These are phyloP conservation scores for Macrolepiota dolichaula DNA, from an alignment of 768 basidiomycete species.

Conservation along the genomic window DNA sequence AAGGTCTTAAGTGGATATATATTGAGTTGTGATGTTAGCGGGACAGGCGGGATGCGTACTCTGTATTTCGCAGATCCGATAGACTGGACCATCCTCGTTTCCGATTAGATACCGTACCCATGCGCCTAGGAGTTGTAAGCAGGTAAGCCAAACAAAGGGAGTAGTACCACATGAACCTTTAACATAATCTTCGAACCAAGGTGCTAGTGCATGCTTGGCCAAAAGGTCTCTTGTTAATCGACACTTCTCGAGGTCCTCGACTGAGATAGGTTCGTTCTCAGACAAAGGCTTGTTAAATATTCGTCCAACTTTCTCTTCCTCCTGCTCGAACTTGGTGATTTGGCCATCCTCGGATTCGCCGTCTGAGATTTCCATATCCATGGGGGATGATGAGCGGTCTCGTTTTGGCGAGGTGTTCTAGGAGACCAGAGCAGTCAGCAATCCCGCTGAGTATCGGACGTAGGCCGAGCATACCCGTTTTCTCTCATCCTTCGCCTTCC, in stretches of 20 bases:
- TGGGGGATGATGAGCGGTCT: constrained; percentile 75
- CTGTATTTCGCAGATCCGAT: constrained; percentile 78
- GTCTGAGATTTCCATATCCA: constrained; percentile 84
- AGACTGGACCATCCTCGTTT: constrained; percentile 54
- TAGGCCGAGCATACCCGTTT: constrained; percentile 56
- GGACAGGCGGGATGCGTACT: constrained; percentile 44
- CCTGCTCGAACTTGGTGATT: constrained; percentile 69
- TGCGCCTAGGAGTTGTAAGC: constrained; percentile 60
- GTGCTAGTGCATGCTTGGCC: constrained; percentile 65
- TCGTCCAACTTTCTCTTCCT: constrained; percentile 62
- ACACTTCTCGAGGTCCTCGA: constrained; percentile 59
- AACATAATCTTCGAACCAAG: constrained; percentile 85
- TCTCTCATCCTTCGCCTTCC: constrained; percentile 88
- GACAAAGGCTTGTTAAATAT: constrained; percentile 27
- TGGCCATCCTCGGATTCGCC: constrained; percentile 85
- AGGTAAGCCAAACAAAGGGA: constrained; percentile 6
- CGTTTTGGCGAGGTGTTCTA: constrained; percentile 45
- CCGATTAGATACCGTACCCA: constrained; percentile 89
- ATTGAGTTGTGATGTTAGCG: constrained; percentile 9
- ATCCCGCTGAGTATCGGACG: neutral
- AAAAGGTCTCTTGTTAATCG: constrained; percentile 67
- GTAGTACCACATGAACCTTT: constrained; percentile 51
- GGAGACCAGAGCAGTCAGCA: constrained; percentile 31
- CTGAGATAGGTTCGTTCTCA: constrained; percentile 46
- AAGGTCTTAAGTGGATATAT: constrained; percentile 37